A percentile compares a stretch with the other conserved stretches of the same genome.
These are phyloP conservation scores for Coemansia sp. DNA, from an alignment of 192 early-diverging fungal species.

Conservation along the genomic window DNA sequence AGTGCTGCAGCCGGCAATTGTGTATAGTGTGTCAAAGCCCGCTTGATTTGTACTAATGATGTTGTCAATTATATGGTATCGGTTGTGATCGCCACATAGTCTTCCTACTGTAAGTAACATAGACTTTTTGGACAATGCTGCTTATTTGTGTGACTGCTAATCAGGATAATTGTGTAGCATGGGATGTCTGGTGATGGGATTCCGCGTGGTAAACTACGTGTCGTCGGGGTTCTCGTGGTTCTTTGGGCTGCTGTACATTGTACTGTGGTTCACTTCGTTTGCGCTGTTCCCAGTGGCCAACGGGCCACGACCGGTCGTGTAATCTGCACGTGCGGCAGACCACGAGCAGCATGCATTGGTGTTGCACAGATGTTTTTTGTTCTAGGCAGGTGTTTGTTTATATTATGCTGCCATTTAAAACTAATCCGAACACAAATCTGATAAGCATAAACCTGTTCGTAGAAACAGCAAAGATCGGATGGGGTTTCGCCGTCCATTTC, in stretches of 20 bases:
- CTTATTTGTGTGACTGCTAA: background rate
- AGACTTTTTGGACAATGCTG: background rate
- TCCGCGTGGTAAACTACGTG: constrained; percentile 40
- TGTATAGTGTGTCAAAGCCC: background rate
- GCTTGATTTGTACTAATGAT: background rate
- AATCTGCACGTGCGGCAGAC: background rate
- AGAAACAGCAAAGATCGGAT: background rate
- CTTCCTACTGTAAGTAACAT: constrained; percentile 40
- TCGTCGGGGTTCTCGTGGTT: constrained; percentile 40
- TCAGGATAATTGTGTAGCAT: constrained; percentile 20
- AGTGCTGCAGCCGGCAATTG: constrained; percentile 11
- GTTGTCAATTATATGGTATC: background rate
- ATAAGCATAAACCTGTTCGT: background rate
- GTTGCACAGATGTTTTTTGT: background rate
- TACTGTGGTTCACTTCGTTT: constrained; percentile 50
- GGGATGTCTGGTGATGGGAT: constrained; percentile 37
- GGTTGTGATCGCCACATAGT: constrained; percentile 14
- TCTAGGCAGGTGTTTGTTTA: background rate
- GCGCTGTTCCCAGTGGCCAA: constrained; percentile 39
- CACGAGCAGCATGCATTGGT: background rate
- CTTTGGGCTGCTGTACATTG: constrained; percentile 45
- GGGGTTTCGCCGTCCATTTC: background rate
- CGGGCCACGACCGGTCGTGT: constrained; percentile 3
- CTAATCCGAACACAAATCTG: background rate
- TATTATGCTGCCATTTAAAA: background rate